Percentiles rank a stretch among this genome's conserved stretches.
Conservation (phyloP, 2,329 filamentous ascomycete genomes). For the Fusarium sp. region DNA sequence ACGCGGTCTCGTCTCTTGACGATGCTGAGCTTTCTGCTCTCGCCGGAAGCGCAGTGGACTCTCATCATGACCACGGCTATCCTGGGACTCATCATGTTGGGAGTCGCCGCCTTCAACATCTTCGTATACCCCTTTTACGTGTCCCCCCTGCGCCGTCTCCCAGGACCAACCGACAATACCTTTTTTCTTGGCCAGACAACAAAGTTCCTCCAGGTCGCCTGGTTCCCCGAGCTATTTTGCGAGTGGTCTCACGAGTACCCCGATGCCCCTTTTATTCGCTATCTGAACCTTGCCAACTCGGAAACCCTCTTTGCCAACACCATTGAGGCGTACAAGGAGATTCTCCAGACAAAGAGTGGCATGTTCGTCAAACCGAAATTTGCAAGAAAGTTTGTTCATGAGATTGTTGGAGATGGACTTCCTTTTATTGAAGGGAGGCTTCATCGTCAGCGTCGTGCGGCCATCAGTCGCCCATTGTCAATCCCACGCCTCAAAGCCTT, state of each 20-base stretch:
- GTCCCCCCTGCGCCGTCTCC: slow-evolving; percentile 58
- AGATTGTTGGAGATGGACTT: slow-evolving; percentile 48
- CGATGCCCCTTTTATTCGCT: slow-evolving; percentile 45
- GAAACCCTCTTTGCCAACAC: slow-evolving; percentile 43
- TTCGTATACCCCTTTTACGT: slow-evolving; percentile 57
- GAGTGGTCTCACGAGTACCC: slow-evolving; percentile 45
- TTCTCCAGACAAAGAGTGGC: slow-evolving; percentile 43
- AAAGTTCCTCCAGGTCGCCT: slow-evolving; percentile 44
- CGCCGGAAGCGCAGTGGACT: neutral
- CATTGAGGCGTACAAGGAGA: slow-evolving; percentile 42
- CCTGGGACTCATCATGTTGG: neutral
- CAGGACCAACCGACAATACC: slow-evolving; percentile 55
- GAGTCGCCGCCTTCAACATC: slow-evolving; percentile 30
- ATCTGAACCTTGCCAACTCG: slow-evolving; percentile 41
- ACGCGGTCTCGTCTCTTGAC: neutral
- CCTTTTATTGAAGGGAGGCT: slow-evolving; percentile 51
- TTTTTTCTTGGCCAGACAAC: slow-evolving; percentile 55
- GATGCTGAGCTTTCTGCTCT: neutral
- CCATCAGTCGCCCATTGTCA: slow-evolving; percentile 51
- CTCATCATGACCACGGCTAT: neutral
- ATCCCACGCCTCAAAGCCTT: slow-evolving; percentile 42
- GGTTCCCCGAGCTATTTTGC: slow-evolving; percentile 46
- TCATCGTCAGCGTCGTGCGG: slow-evolving; percentile 50
- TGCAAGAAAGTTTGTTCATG: slow-evolving; percentile 40
- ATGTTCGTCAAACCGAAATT: slow-evolving; percentile 44